Conservation (phyloP, 768 basidiomycete genomes). For the Auricularia heimuer region DNA sequence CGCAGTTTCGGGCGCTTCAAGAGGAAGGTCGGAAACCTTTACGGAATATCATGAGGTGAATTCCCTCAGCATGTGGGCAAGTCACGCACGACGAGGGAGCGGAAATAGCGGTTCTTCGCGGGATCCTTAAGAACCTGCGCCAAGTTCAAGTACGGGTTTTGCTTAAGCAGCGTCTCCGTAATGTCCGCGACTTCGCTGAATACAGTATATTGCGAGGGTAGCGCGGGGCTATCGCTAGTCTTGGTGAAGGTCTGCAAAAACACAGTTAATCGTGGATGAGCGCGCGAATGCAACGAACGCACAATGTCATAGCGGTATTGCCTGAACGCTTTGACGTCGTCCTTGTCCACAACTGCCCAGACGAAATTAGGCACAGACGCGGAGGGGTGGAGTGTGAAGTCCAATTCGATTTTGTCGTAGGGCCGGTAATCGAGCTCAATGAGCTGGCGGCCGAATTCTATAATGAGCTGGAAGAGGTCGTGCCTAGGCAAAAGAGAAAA, state of each 20-base stretch:
- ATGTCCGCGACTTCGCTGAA: conserved; percentile 67
- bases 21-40: conserved; percentile 79
- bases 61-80: not conserved
- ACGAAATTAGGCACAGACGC: conserved; percentile 56
- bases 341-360: conserved; percentile 77
- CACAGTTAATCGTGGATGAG: conserved; percentile 4
- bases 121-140: conserved; percentile 52
- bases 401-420: conserved; percentile 61
- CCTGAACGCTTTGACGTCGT: conserved; percentile 60
- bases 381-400: conserved; percentile 59
- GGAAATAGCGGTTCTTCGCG: conserved; percentile 64
- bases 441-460: conserved; percentile 38
- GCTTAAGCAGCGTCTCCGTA: conserved; percentile 68
- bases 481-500: conserved; percentile 75
- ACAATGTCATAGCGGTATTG: conserved; percentile 82
- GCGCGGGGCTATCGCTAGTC: conserved; percentile 50
- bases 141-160: conserved; percentile 38
- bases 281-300: conserved; percentile 20
- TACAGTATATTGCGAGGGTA: conserved; percentile 56
- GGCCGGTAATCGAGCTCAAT: conserved; percentile 69
- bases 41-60: conserved; percentile 5
- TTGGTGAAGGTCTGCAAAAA: conserved; percentile 66
- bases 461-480: conserved; percentile 49
- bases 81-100: conserved; percentile 64
- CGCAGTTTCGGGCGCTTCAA: conserved; percentile 49